phyloP scores from a whole-genome alignment of 2,329 filamentous ascomycete species.

The Neopestalotiopsis clavispora region DNA sequence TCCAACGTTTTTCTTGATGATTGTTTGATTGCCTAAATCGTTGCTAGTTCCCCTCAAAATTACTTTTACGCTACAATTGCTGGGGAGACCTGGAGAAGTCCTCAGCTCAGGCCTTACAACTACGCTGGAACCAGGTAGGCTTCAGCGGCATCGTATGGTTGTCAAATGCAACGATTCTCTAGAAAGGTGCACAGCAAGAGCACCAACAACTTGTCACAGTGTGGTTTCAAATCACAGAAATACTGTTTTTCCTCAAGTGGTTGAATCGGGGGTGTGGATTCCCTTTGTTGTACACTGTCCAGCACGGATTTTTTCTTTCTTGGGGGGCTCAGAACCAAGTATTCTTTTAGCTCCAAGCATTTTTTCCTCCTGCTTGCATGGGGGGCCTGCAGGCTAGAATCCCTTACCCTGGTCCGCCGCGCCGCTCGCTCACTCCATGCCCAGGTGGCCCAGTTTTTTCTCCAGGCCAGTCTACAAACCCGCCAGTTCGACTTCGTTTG shows the following conservation, averaged over 20 bases:
- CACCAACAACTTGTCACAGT: not conserved
- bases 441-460: not conserved
- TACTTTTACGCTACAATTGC: constrained; percentile 8
- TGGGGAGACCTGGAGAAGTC: not conserved
- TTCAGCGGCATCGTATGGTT: not conserved
- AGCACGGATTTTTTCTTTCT: not conserved
- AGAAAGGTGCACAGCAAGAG: not conserved
- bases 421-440: not conserved
- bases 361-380: not conserved
- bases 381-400: not conserved
- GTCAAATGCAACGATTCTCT: not conserved
- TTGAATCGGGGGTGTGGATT: not conserved
- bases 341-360: not conserved
- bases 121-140: not conserved
- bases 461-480: not conserved
- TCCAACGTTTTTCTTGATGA: not conserved
- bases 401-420: not conserved
- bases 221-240: not conserved
- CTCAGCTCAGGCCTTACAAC: not conserved
- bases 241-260: not conserved
- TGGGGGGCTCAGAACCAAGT: not conserved
- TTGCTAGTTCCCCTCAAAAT: not conserved
- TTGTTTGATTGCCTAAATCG: constrained; percentile 4
- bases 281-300: not conserved
- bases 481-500: not conserved